A percentile compares a stretch with the other conserved stretches of the same genome.
These are phyloP conservation scores for Wickerhamiella occidentalis DNA, from an alignment of 805 yeast genomes.

Conservation along the genomic window DNA sequence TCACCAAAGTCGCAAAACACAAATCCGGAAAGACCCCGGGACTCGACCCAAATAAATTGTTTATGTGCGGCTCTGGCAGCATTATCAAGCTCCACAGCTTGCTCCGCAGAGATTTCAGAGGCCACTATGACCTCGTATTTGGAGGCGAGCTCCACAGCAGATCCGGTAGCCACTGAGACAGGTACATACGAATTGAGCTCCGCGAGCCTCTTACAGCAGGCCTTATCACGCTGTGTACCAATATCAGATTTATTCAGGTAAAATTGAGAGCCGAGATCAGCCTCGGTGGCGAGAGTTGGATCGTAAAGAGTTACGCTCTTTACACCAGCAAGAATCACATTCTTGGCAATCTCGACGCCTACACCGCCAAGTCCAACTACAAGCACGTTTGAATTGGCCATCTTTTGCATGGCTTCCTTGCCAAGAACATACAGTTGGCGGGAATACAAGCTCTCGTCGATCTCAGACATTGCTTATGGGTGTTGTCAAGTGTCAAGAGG, in stretches of 20 bases:
- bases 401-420: conserved; percentile 93
- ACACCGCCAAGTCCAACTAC: conserved; percentile 83
- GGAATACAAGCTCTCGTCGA: conserved; percentile 90
- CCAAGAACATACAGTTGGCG: conserved; percentile 93
- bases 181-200: conserved; percentile 91
- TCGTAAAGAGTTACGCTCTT: conserved; percentile 80
- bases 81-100: conserved; percentile 62
- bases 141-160: conserved; percentile 35
- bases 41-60: conserved; percentile 69
- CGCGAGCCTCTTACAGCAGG: conserved; percentile 52
- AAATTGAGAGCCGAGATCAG: conserved; percentile 82
- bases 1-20: conserved; percentile 85
- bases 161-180: conserved; percentile 46
- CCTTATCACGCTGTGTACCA: conserved; percentile 66
- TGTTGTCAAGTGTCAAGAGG: not conserved
- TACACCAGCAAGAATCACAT: conserved; percentile 94
- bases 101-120: conserved; percentile 65
- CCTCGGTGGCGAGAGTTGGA: conserved; percentile 51
- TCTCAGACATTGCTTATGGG: conserved; percentile 26
- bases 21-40: conserved; percentile 79
- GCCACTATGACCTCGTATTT: conserved; percentile 71
- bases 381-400: conserved; percentile 89
- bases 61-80: conserved; percentile 62
- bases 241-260: conserved; percentile 60
- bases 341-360: conserved; percentile 94